Percentiles rank a stretch among this genome's conserved stretches.
Evolutionary conservation across 768 basidiomycete genomes (phyloP).

Genomic region (Megacollybia marginata): DNA sequence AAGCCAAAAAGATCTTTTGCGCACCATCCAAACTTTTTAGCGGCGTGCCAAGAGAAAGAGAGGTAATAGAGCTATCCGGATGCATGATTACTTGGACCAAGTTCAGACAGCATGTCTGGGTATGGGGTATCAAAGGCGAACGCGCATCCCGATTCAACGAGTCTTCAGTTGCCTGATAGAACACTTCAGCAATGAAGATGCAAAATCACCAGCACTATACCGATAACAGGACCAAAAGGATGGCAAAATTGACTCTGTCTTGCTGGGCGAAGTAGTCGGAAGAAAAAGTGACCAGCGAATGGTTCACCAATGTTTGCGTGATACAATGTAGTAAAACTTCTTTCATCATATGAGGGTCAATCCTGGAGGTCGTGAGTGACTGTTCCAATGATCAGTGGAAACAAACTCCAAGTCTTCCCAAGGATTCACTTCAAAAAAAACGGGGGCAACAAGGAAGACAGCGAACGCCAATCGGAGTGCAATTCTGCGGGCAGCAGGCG

Average conservation of each 20-base stretch:
- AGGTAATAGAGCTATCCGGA: conserved; percentile 11
- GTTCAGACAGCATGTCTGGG: conserved; percentile 32
- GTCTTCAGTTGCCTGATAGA: not conserved
- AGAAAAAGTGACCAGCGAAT: conserved; percentile 7
- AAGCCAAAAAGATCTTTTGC: conserved; percentile 46
- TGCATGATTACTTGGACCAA: conserved; percentile 35
- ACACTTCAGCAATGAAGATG: too few species aligned
- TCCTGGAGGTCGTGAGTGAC: not conserved
- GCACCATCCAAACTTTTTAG: conserved; percentile 29
- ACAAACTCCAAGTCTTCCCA: conserved; percentile 13
- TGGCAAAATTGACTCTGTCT: conserved; percentile 26
- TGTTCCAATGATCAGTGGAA: not conserved
- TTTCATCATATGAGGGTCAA: not conserved
- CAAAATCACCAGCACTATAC: too few species aligned
- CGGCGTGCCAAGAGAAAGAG: conserved; percentile 12
- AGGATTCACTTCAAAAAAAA: conserved; percentile 20
- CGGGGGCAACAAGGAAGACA: conserved; percentile 43
- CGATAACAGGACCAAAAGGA: conserved; percentile 11
- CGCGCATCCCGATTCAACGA: not conserved
- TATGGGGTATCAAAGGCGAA: conserved; percentile 38
- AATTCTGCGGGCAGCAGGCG: conserved; percentile 55
- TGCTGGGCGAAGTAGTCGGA: conserved; percentile 15
- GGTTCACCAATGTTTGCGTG: conserved; percentile 4
- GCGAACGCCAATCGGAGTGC: conserved; percentile 50
- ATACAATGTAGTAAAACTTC: conserved; percentile 12